Conservation (phyloP, 148 eudicot species). For the Spergularia marina region DNA sequence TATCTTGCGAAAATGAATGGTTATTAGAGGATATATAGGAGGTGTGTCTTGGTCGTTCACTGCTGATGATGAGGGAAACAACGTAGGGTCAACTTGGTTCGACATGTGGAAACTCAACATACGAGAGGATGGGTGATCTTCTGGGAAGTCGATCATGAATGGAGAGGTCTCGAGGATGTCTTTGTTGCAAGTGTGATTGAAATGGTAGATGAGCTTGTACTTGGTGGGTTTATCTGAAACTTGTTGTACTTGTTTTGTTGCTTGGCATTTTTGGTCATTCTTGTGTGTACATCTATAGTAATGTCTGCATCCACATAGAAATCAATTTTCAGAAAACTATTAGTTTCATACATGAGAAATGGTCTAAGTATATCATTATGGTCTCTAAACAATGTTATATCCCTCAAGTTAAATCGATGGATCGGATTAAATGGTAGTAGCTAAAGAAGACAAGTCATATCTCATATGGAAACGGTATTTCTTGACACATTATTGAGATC, state of each 20-base stretch:
- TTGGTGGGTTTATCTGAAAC: constrained; percentile 23
- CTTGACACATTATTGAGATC: no score
- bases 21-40: no score
- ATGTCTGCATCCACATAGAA: constrained; percentile 35
- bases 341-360: neutral
- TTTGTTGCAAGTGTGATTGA: constrained; percentile 13
- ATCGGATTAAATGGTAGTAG: no score
- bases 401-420: neutral
- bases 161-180: neutral
- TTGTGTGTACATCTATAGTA: constrained; percentile 70
- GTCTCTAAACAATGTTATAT: no score
- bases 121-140: neutral
- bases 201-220: constrained; percentile 14
- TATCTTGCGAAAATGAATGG: no score
- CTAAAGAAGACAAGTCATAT: no score
- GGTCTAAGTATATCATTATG: no score
- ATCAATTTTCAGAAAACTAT: neutral
- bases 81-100: neutral
- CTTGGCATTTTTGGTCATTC: constrained; percentile 44
- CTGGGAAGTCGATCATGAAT: neutral
- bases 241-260: constrained; percentile 29
- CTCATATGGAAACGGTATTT: no score
- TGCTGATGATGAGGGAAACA: neutral
- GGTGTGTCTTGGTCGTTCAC: no score
- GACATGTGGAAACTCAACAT: constrained; percentile 3